Evolutionary conservation across 2,329 filamentous ascomycete genomes (phyloP), one percentile per base, ranked within the genome.

Genomic region (Myriosclerotinia scirpicola): DNA sequence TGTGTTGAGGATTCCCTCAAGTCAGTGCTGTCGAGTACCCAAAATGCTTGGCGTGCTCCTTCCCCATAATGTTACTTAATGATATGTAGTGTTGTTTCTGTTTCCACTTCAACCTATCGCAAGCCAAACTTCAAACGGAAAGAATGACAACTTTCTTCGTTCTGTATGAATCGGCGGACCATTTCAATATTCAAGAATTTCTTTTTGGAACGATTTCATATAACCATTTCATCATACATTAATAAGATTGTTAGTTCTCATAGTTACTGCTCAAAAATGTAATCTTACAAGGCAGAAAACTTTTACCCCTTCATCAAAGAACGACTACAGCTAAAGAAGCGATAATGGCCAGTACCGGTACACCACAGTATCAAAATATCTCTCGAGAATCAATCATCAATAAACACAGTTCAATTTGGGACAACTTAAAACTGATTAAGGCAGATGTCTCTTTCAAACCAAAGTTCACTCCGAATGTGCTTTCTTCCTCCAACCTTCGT

Each of bases 281-380:
- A 46, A 8, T 6, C 44, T 42, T 2, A 54, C 1, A 14, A 36
- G 8, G 34, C 15, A 14, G 52, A 36, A 54, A 34, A 34, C n/a
- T 12, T n/a, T 38, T 56, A 22, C 56, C 56, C 56, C 56, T 60
- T 60, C 56, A 60, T 48, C 56, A 59, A 59, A 26, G 1, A 34
- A 53, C 15, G 14, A 53, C 26, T 20, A 14, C 26, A 34, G 26
- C 34, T 59, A 5, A 15, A 36, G 56, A 60, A 60, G 56, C 56
- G 56, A 48, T 3, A 3, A 9, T 60, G 5, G 17, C 17, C 42
- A 17, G 42, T 17, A 44, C 17, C 42, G 6, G 42, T 17, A 44
- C 14, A 17, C 17, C 42, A 17, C 42, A 44, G 30, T 34, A 34
- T 34, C 30, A 34, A 34, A 34, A 34, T 34, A 34, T 6, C 11